phyloP scores from a whole-genome alignment of 805 yeast species.

The Priceomyces medius region DNA sequence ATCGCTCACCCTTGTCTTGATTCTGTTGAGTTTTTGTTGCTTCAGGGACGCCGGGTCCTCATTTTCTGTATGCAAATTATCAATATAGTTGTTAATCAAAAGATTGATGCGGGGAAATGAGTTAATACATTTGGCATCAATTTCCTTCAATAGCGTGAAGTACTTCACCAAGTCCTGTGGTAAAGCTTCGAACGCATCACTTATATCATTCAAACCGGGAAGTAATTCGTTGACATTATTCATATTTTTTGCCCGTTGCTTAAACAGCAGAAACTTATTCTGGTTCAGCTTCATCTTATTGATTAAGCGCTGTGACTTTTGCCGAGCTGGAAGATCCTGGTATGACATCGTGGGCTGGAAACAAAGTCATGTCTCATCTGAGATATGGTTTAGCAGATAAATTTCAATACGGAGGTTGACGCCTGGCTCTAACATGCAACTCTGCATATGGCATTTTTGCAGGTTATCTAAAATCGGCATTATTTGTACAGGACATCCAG shows the following conservation, averaged over 20 bases:
- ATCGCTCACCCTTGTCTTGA: constrained; percentile 54
- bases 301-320: constrained; percentile 25
- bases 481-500: too few species aligned
- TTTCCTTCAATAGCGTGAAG: constrained; percentile 84
- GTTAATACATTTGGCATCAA: constrained; percentile 88
- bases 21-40: constrained; percentile 30
- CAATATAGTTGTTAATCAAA: constrained; percentile 49
- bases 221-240: constrained; percentile 37
- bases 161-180: constrained; percentile 82
- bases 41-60: constrained; percentile 29
- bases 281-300: constrained; percentile 10
- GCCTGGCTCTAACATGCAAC: not conserved
- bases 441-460: too few species aligned
- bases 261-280: constrained; percentile 31
- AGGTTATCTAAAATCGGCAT: too few species aligned
- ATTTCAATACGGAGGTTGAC: not conserved
- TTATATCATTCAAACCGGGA: constrained; percentile 88
- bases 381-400: not conserved
- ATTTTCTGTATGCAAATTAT: constrained; percentile 16
- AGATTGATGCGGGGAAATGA: constrained; percentile 65
- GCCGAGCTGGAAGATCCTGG: constrained; percentile 27
- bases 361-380: not conserved
- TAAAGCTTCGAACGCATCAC: constrained; percentile 87
- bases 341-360: constrained; percentile 5
- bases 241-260: constrained; percentile 32